Conservation (phyloP, 176 grass and related monocot genomes). For the Oryza meyeriana region DNA sequence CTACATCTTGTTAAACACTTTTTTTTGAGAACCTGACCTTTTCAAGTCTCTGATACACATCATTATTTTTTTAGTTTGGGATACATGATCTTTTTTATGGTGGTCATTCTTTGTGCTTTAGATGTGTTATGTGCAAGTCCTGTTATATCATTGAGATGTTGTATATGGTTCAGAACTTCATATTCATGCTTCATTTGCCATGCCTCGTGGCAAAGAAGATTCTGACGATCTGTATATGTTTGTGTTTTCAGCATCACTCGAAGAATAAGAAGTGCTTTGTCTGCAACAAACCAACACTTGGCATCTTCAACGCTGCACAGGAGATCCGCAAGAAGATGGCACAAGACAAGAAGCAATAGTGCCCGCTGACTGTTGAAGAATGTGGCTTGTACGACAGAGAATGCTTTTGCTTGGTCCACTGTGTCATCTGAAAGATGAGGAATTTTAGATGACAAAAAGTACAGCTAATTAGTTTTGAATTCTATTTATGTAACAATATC, state of each 20-base stretch:
- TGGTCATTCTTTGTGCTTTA: background rate
- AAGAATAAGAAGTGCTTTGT: slow-evolving; percentile 94
- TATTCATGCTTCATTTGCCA: background rate
- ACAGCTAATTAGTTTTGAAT: background rate
- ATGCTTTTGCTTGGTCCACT: background rate
- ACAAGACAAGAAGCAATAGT: slow-evolving; percentile 55
- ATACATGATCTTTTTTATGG: background rate
- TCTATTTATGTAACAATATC: background rate
- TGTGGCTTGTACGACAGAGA: background rate
- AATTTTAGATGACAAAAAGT: background rate
- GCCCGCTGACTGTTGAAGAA: background rate
- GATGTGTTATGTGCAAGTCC: background rate
- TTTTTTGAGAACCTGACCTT: background rate
- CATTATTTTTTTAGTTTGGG: background rate
- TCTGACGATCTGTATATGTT: background rate
- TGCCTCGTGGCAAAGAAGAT: background rate
- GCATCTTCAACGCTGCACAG: slow-evolving; percentile 79
- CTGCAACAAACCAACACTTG: slow-evolving; percentile 82
- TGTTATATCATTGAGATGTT: background rate
- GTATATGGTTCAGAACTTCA: background rate
- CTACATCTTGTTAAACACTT: background rate
- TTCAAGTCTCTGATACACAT: background rate
- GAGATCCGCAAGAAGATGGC: slow-evolving; percentile 85
- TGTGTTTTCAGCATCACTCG: slow-evolving; percentile 69
- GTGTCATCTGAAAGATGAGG: background rate